Conservation (phyloP, 805 yeast genomes). For the Candida golubevii region DNA sequence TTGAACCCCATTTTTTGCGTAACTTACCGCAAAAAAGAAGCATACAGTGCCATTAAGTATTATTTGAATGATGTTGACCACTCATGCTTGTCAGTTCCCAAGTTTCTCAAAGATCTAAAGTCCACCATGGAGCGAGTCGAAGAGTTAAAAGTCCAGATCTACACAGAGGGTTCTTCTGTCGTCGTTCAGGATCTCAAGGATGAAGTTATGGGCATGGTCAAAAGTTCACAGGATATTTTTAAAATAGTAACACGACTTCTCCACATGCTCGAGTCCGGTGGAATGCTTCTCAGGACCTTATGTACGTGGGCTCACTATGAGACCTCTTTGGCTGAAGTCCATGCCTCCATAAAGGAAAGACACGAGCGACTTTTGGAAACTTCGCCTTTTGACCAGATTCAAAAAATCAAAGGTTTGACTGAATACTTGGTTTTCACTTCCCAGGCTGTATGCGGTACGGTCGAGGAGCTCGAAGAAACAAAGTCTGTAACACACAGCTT, state of each 20-base stretch:
- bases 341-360: not conserved
- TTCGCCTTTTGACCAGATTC: conserved; percentile 1
- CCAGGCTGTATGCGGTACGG: conserved; percentile 1
- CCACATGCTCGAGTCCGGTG: conserved; percentile 1
- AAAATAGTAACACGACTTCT: not conserved
- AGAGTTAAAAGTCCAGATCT: conserved; percentile 3
- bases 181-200: conserved; percentile 2
- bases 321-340: conserved; percentile 3
- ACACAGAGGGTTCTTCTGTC: conserved; percentile 1
- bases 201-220: not conserved
- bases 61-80: conserved; percentile 3
- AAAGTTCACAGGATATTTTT: not conserved
- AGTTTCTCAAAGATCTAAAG: conserved; percentile 2
- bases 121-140: conserved; percentile 1
- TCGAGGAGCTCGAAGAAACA: conserved; percentile 1
- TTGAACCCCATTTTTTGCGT: conserved; percentile 1
- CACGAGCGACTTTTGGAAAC: conserved; percentile 2
- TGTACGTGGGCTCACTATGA: conserved; percentile 5
- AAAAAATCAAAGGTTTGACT: not conserved
- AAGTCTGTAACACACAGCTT: not conserved
- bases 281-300: conserved; percentile 2
- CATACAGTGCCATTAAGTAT: conserved; percentile 2
- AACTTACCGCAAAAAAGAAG: conserved; percentile 2
- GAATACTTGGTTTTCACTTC: not conserved
- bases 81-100: conserved; percentile 2